A percentile compares a stretch with the other conserved stretches of the same genome.
phyloP scores from a whole-genome alignment of 1,284 basidiomycete species.

The Fomitopsis betulina region DNA sequence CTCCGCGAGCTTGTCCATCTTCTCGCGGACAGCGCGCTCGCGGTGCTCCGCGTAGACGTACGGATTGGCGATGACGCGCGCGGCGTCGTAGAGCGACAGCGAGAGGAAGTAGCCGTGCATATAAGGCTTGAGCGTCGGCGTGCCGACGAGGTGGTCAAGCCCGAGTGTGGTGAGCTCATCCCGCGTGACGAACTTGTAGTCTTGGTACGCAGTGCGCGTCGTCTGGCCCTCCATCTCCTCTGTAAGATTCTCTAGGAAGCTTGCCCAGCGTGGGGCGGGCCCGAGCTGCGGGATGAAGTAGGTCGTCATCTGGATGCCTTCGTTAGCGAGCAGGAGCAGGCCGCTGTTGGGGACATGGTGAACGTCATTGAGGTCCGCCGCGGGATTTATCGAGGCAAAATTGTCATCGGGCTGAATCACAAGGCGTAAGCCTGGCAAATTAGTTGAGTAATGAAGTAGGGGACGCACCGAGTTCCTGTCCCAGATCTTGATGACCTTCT shows the following conservation, averaged over 20 bases:
- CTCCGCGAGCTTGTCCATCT: constrained; percentile 92
- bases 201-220: constrained; percentile 80
- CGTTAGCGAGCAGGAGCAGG: constrained; percentile 85
- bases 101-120: constrained; percentile 99
- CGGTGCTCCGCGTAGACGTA: constrained; percentile 94
- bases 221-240: constrained; percentile 95
- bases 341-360: constrained; percentile 86
- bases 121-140: constrained; percentile 94
- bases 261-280: constrained; percentile 94
- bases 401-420: constrained; percentile 72
- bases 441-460: neutral
- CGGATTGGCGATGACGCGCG: constrained; percentile 93
- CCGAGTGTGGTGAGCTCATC: constrained; percentile 84
- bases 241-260: constrained; percentile 96
- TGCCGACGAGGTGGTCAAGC: constrained; percentile 93
- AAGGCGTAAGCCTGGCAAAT: neutral
- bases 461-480: constrained; percentile 77
- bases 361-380: constrained; percentile 83
- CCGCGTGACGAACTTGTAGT: constrained; percentile 97
- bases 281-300: constrained; percentile 96
- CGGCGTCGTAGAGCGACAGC: constrained; percentile 93
- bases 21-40: constrained; percentile 82
- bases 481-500: constrained; percentile 96
- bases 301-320: constrained; percentile 87
- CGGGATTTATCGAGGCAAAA: constrained; percentile 90